Percentiles rank a stretch among this genome's conserved stretches.
phyloP scores from a whole-genome alignment of 331 rosid species.

The Erythrophleum ivorense region DNA sequence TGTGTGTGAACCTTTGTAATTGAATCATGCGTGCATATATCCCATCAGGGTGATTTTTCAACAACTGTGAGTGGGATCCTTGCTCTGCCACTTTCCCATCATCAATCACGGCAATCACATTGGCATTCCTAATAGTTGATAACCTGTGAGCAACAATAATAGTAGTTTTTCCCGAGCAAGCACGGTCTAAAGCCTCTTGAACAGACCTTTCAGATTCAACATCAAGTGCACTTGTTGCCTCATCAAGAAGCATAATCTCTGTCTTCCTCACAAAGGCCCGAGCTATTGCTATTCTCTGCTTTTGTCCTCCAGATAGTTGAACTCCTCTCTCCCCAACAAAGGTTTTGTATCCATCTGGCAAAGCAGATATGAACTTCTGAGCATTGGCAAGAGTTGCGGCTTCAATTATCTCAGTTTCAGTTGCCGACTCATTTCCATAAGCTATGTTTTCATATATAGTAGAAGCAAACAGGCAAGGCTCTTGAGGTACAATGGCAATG shows the following conservation, averaged over 20 bases:
- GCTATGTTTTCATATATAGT: conserved; percentile 86
- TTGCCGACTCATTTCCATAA: conserved; percentile 80
- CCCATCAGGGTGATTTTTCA: conserved; percentile 90
- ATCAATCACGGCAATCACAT: conserved; percentile 86
- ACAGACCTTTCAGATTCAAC: conserved; percentile 87
- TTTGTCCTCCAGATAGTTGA: conserved; percentile 90
- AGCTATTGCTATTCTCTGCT: conserved; percentile 88
- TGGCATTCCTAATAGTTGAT: conserved; percentile 82
- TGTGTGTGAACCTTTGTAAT: conserved; percentile 78
- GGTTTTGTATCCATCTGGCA: conserved; percentile 88
- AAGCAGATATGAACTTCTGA: conserved; percentile 74
- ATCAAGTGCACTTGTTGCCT: conserved; percentile 95
- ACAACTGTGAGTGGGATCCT: conserved; percentile 84
- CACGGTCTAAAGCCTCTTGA: conserved; percentile 87
- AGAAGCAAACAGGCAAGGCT: conserved; percentile 83
- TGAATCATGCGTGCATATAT: conserved; percentile 87
- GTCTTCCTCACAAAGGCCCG: conserved; percentile 81
- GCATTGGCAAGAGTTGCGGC: conserved; percentile 88
- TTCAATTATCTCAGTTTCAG: conserved; percentile 82
- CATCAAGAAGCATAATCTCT: conserved; percentile 87
- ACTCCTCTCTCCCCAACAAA: conserved; percentile 91
- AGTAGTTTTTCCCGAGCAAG: conserved; percentile 85
- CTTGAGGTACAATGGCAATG: conserved; percentile 91
- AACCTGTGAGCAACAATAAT: conserved; percentile 87
- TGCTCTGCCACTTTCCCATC: conserved; percentile 93